Percentiles rank a stretch among this genome's conserved stretches.
Evolutionary conservation across 75 land plant species (phyloP).

Genomic region (Pinus albicaulis): DNA sequence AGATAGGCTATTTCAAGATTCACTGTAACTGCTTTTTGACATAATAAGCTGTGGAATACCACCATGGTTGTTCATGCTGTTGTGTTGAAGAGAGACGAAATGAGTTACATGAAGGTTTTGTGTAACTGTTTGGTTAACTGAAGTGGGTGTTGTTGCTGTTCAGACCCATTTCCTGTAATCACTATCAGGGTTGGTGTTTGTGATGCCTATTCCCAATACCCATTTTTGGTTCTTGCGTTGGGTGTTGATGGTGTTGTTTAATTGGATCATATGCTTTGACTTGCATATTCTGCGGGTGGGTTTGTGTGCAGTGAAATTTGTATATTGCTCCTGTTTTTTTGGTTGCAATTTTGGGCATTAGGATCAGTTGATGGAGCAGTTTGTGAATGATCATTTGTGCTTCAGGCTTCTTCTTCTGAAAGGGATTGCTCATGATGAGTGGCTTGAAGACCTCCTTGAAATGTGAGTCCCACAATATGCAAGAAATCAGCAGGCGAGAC

Average conservation of each 20-base stretch:
- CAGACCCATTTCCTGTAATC: not conserved
- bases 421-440: not conserved
- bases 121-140: not conserved
- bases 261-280: slow-evolving; percentile 9
- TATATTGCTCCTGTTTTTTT: not conserved
- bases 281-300: not conserved
- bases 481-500: not conserved
- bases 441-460: not conserved
- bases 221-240: not conserved
- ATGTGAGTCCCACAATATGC: not conserved
- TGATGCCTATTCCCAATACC: not conserved
- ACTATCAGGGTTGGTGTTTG: not conserved
- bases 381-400: not conserved
- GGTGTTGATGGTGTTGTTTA: not conserved
- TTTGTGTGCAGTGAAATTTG: not conserved
- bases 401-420: not conserved
- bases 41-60: not conserved
- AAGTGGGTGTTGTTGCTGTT: not conserved
- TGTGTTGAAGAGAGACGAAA: not conserved
- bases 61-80: not conserved
- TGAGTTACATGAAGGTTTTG: not conserved
- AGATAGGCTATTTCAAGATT: not conserved
- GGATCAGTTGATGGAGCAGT: slow-evolving; percentile 8
- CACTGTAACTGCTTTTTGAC: not conserved
- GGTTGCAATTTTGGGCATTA: not conserved